These are phyloP conservation scores for Trifolium subterraneum DNA, from an alignment of 306 rosid genomes.

Conservation along the genomic window DNA sequence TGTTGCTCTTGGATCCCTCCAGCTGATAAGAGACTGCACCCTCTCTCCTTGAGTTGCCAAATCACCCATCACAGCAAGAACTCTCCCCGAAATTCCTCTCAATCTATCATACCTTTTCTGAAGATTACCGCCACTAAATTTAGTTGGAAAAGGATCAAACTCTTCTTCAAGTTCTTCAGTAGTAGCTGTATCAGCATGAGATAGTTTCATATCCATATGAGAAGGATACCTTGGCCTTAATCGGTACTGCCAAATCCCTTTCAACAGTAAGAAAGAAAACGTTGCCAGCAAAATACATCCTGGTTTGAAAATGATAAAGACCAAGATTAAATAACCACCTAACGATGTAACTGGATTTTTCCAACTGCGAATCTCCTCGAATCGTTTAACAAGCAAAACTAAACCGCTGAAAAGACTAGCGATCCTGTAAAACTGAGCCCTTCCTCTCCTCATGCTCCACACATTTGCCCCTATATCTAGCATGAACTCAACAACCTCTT, in stretches of 20 bases:
- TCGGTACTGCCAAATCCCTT: conserved; percentile 36
- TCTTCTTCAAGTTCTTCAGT: conserved; percentile 60
- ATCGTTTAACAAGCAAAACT: conserved; percentile 11
- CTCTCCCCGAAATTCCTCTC: conserved; percentile 47
- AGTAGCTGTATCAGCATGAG: conserved; percentile 45
- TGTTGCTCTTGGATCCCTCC: conserved; percentile 64
- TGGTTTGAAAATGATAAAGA: background rate
- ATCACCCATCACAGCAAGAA: conserved; percentile 49
- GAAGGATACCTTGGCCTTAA: conserved; percentile 55
- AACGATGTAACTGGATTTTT: conserved; percentile 22
- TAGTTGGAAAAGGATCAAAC: conserved; percentile 46
- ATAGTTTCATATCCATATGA: conserved; percentile 45
- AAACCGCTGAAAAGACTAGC: conserved; percentile 32
- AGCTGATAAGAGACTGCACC: conserved; percentile 48
- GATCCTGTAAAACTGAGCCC: conserved; percentile 47
- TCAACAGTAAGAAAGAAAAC: conserved; percentile 13
- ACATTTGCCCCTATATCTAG: conserved; percentile 48
- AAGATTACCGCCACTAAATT: conserved; percentile 27
- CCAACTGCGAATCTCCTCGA: conserved; percentile 45
- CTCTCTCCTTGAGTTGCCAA: conserved; percentile 63
- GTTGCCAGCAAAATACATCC: background rate
- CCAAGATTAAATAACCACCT: background rate
- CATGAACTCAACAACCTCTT: conserved; percentile 54
- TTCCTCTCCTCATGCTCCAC: conserved; percentile 60
- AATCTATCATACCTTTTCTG: conserved; percentile 53